Evolutionary conservation across 352 stramenopile species (phyloP).

Genomic region (Globisporangium echinulatum): DNA sequence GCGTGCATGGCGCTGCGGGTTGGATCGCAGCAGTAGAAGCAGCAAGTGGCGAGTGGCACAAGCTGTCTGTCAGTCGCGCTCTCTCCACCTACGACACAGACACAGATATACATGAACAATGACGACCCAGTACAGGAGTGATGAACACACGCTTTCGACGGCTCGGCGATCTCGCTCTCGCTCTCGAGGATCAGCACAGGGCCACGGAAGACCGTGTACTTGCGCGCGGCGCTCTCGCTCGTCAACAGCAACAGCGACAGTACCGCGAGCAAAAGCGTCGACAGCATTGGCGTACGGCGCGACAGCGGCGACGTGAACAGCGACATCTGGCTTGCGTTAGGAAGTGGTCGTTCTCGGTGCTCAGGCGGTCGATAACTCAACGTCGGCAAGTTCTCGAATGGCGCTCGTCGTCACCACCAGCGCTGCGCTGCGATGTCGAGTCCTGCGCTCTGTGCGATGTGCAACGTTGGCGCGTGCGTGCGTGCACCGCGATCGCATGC

Average conservation of each 20-base stretch:
- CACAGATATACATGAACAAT: neutral
- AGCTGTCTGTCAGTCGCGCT: too few relatives aligned
- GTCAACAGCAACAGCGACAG: conserved; percentile 5
- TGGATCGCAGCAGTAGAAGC: neutral
- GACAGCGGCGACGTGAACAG: neutral
- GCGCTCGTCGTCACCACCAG: too few relatives aligned
- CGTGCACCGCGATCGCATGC: too few relatives aligned
- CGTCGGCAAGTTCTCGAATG: neutral
- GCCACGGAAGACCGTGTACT: conserved; percentile 3
- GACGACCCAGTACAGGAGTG: neutral
- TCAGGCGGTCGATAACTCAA: neutral
- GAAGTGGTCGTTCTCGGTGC: neutral
- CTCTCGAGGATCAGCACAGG: conserved; percentile 5
- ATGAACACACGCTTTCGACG: conserved; percentile 4
- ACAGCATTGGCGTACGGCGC: conserved; percentile 3
- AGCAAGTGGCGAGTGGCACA: neutral
- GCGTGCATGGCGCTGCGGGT: conserved; percentile 34
- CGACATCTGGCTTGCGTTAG: neutral
- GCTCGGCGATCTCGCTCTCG: conserved; percentile 2
- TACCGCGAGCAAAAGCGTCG: conserved; percentile 14
- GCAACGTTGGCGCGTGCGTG: too few relatives aligned
- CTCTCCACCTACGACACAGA: neutral
- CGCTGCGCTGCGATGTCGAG: neutral
- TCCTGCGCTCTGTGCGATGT: too few relatives aligned
- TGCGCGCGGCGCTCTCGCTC: conserved; percentile 6